Conservation (phyloP, 2,329 filamentous ascomycete species). For the Lasiodiplodia theobromae region DNA sequence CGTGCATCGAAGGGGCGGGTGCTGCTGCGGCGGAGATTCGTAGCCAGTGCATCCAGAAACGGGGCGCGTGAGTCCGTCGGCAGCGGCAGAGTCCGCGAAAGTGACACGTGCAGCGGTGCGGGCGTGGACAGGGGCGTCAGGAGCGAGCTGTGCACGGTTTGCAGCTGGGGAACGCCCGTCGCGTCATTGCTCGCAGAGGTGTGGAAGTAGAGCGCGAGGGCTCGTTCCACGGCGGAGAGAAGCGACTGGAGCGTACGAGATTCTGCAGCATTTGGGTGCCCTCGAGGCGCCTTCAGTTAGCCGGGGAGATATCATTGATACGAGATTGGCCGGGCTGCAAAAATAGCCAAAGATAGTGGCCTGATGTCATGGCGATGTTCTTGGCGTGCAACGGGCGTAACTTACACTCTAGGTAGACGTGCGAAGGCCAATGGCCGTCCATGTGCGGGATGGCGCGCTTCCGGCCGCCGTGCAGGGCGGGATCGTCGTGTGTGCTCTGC, state of each 20-base stretch:
- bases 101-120: constrained; percentile 85
- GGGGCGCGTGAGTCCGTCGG: constrained; percentile 72
- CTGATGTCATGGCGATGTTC: constrained; percentile 33
- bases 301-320: constrained; percentile 13
- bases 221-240: constrained; percentile 38
- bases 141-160: constrained; percentile 30
- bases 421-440: constrained; percentile 89
- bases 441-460: constrained; percentile 84
- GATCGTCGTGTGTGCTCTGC: constrained; percentile 80
- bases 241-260: constrained; percentile 40
- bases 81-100: constrained; percentile 82
- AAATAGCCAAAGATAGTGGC: neutral
- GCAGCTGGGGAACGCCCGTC: neutral
- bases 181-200: constrained; percentile 1
- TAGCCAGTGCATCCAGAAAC: constrained; percentile 69
- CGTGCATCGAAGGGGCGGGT: constrained; percentile 56
- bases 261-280: constrained; percentile 47
- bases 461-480: constrained; percentile 82
- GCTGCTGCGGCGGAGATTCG: constrained; percentile 48
- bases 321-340: neutral
- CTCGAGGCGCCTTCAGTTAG: constrained; percentile 36
- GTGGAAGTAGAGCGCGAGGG: constrained; percentile 25
- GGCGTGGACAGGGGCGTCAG: constrained; percentile 50
- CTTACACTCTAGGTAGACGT: constrained; percentile 92
- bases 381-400: neutral